Base-by-base conservation (phyloP, 345 rosid genomes). In the Eucalyptus polybractea region DNA sequence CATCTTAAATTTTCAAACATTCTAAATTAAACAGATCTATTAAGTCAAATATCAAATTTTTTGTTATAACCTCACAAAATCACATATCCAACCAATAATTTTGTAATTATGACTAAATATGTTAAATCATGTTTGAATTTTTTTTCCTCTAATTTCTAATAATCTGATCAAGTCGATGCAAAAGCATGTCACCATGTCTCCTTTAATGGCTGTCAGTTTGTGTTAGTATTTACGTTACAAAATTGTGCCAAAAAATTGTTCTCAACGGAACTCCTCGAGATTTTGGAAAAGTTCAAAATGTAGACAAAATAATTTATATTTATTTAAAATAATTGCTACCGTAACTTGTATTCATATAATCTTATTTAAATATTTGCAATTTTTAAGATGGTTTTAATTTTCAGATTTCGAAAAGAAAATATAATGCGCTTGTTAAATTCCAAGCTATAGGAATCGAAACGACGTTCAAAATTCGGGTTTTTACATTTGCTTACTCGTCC, bases 281-380 rank as follows among this genome's bases (percentile, higher is more conserved):
- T 4, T 47, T 69, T 31, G 42, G 42, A 69, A 69, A 69, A 67
- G 76, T 31, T 67, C 6, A 67, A 8, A 22, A 8, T 8, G n/a
- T n/a, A 13, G 3, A 1, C 80, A 69, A 69, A 67, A 31, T 15
- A 31, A 31, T 67, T 24, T 19, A 19, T 53, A 17, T 51, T 51
- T 24, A 4, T 0, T 56, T 56, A 0, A n/a, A n/a, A n/a, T n/a
- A n/a, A n/a, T n/a, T n/a, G n/a, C n/a, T 13, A 56, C 62, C 29
- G 29, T 31, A 31, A 31, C 37, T n/a, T n/a, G 6, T 72, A 72
- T 10, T 45, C 17, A 33, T 17, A 37, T 10, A 72, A 72, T 37
- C 3, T 21, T 5, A 37, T 37, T 19, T 31, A 67, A 67, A 15
- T 31, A 67, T 67, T 67, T 67, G 10, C 80, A 31, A 67, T 67